Base-by-base conservation (phyloP, 2,329 filamentous ascomycete species). In the Teratosphaeria viscida region DNA sequence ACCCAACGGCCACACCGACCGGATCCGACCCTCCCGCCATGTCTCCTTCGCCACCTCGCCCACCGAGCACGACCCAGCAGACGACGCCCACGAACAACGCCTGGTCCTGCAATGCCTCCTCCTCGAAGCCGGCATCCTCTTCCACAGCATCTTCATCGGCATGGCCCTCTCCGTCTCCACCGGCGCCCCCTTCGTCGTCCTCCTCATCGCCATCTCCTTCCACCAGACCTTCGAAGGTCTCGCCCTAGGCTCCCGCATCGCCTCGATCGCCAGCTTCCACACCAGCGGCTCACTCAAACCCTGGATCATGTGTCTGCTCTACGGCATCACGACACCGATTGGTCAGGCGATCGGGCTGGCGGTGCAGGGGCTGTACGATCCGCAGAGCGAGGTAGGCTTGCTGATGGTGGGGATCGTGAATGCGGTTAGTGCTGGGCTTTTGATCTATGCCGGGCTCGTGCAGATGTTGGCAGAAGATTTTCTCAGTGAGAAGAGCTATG, bases 101-200 rank as follows among this genome's bases (percentile, higher is more conserved):
- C 82, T 85, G 71, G 81, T 87, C 2, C 78, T 89, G 66, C 88
- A 91, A 73, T 89, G 89, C 64, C 82, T 88, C 4, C 79, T 91
- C 2, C 80, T 91, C 5, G 88, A 91, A 72, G 85, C 87, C 59
- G 88, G 88, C 62, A 91, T 91, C 64, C 78, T 91, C 11, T 91
- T 91, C 71, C 88, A 91, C 74, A 88, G 85, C 62, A 81, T 91
- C 61, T 89, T 89, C 70, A 86, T 89, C 59, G 86, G 86, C 60
- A 87, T 89, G 79, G 87, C 87, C 0, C 75, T 89, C 29, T 86
- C 84, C 29, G 86, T 89, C 63, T 85, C 85, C 23, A 82, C 82
- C 1, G 83, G 87, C 1, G 75, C 78, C 5, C 82, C 84, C 3
- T 89, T 88, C 70, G 72, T 85, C 59, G 78, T 89, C 29, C 79